Evolutionary conservation across 2,329 filamentous ascomycete species (phyloP), one percentile per base, ranked within the genome.

Genomic region (Colletotrichum australisinense): DNA sequence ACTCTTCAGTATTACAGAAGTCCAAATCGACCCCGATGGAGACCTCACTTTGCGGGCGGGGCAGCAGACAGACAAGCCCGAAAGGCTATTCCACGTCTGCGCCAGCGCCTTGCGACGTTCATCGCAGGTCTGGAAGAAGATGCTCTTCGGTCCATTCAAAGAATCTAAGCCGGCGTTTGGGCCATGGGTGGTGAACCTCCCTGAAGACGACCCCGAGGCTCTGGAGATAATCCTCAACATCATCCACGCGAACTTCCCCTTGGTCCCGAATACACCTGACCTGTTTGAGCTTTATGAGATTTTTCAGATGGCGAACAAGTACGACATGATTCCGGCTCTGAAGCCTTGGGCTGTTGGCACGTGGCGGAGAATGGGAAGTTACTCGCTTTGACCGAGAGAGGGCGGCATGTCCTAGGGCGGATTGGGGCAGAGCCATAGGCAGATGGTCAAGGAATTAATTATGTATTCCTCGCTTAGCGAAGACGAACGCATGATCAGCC

Each of bases 111-210:
- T 69, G 58, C 64, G 72, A 4, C 70, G 69, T 7, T 64, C 69
- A 19, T 72, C 59, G 24, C 46, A 19, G 5, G 55, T 74, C 3
- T 74, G 69, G 63, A 68, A 72, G 59, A 68, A 35, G 46, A 74
- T 74, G 72, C 69, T 74, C 32, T 73, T 68, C 14, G 72, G 69
- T 5, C 58, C 58, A 8, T 74, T 73, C 58, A 64, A 38, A 6
- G 72, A 74, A 26, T 63, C 72, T n/a, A 74, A 65, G 7, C 72
- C 72, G 24, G 63, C 53, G 1, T 68, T 32, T 12, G 72, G 69
- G 6, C 6, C 24, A 6, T 69, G 66, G 66, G 7, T 46, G 19
- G 70, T 72, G n/a, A 46, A 38, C 9, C 28, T 72, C 7, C 66
- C 66, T 24, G 58, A 69, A n/a, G 70, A 69, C 55, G 22, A 69